Percentiles rank a stretch among this genome's conserved stretches.
phyloP scores from a whole-genome alignment of 2,329 filamentous ascomycete species.

The Penicillium sp. region DNA sequence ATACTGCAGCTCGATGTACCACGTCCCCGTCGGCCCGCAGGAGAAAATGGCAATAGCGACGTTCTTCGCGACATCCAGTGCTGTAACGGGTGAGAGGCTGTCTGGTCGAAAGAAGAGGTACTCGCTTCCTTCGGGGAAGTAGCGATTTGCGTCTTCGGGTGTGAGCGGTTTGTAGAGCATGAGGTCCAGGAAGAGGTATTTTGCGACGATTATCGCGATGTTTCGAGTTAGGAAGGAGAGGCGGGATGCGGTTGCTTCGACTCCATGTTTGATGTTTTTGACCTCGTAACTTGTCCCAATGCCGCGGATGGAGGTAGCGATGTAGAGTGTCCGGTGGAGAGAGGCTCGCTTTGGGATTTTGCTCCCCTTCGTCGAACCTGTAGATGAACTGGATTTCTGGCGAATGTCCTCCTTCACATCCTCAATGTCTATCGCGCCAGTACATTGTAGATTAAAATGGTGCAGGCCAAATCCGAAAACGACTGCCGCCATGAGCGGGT shows the following conservation, averaged over 20 bases:
- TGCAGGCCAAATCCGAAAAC: not conserved
- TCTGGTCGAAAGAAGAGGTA: not conserved
- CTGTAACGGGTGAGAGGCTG: not conserved
- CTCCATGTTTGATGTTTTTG: not conserved
- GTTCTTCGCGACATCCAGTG: not conserved
- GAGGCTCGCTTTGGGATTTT: not conserved
- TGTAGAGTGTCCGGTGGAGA: not conserved
- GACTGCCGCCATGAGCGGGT: not conserved
- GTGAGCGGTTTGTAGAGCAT: not conserved
- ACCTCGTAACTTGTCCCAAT: not conserved
- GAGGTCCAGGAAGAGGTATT: not conserved
- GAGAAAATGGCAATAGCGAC: not conserved
- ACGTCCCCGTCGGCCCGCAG: not conserved
- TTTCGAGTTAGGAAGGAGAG: not conserved
- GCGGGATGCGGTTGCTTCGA: not conserved
- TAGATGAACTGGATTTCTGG: not conserved
- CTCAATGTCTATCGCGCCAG: not conserved
- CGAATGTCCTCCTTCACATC: not conserved
- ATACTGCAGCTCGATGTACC: not conserved
- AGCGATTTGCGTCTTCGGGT: not conserved
- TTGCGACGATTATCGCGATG: not conserved
- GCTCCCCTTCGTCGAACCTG: not conserved
- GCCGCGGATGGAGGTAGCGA: not conserved
- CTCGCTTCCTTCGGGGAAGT: not conserved
- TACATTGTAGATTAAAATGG: not conserved